These are phyloP conservation scores for Coccomyxa sp. DNA, from an alignment of 139 green algal species.

Conservation along the genomic window DNA sequence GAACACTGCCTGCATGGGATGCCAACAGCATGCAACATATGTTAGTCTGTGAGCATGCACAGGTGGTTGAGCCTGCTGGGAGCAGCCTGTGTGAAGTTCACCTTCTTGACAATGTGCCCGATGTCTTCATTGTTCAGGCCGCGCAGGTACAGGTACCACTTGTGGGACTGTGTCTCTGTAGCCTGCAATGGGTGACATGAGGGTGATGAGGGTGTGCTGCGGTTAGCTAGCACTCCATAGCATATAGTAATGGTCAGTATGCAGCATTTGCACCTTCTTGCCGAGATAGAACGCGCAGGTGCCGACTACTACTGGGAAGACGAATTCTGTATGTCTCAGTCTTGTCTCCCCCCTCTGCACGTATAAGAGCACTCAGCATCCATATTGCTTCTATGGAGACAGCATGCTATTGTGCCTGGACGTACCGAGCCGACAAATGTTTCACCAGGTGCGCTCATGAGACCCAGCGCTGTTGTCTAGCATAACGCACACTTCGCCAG, in stretches of 20 bases:
- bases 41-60: too few relatives aligned
- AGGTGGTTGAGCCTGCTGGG: background rate
- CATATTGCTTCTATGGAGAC: background rate
- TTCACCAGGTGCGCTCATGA: too few relatives aligned
- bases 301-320: slow-evolving; percentile 72
- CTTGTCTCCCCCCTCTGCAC: slow-evolving; percentile 30
- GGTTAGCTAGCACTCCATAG: background rate
- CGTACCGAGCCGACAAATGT: background rate
- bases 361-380: background rate
- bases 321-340: slow-evolving; percentile 62
- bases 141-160: slow-evolving; percentile 93
- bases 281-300: slow-evolving; percentile 84
- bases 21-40: too few relatives aligned
- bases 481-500: too few relatives aligned
- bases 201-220: background rate
- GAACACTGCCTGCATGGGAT: background rate
- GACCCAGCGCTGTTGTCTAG: too few relatives aligned
- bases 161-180: slow-evolving; percentile 65
- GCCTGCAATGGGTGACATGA: slow-evolving; percentile 39
- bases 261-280: slow-evolving; percentile 75
- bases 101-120: slow-evolving; percentile 66
- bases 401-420: background rate
- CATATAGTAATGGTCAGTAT: background rate
- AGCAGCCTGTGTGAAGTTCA: background rate
- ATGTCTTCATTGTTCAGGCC: slow-evolving; percentile 75